Evolutionary conservation across 2,329 filamentous ascomycete species (phyloP).

Genomic region (Fusarium clavum): DNA sequence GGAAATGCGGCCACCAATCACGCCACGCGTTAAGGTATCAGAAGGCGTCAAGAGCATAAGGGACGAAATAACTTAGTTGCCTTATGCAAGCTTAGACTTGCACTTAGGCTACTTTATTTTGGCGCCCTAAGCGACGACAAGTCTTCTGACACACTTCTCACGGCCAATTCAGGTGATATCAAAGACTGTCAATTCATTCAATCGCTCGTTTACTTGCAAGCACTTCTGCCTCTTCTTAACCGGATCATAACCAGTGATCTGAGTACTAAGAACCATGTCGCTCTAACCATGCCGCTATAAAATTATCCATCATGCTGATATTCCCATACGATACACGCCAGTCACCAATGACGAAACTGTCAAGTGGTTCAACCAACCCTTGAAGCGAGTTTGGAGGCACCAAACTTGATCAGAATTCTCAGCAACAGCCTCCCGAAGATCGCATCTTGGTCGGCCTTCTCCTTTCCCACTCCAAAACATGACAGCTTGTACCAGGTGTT

Average conservation of each 20-base stretch:
- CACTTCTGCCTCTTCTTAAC: not conserved
- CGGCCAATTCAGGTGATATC: not conserved
- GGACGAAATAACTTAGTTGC: not conserved
- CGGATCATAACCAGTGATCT: not conserved
- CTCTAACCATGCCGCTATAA: constrained; percentile 26
- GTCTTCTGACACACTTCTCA: not conserved
- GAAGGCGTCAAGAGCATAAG: not conserved
- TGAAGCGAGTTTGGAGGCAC: not conserved
- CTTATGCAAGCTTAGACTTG: not conserved
- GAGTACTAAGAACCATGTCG: not conserved
- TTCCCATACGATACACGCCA: not conserved
- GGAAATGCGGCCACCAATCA: not conserved
- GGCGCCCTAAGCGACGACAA: not conserved
- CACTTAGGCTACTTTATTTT: not conserved
- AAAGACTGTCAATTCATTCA: not conserved
- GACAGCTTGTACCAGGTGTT: not conserved
- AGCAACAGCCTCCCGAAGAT: not conserved
- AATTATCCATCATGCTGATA: not conserved
- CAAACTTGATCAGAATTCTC: not conserved
- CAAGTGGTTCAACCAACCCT: not conserved
- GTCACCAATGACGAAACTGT: not conserved
- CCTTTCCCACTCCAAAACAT: not conserved
- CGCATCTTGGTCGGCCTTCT: not conserved
- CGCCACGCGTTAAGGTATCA: not conserved
- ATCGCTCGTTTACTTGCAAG: constrained; percentile 5